Base-by-base conservation (phyloP, 2,329 filamentous ascomycete species). In the Aspergillus tubingensis region DNA sequence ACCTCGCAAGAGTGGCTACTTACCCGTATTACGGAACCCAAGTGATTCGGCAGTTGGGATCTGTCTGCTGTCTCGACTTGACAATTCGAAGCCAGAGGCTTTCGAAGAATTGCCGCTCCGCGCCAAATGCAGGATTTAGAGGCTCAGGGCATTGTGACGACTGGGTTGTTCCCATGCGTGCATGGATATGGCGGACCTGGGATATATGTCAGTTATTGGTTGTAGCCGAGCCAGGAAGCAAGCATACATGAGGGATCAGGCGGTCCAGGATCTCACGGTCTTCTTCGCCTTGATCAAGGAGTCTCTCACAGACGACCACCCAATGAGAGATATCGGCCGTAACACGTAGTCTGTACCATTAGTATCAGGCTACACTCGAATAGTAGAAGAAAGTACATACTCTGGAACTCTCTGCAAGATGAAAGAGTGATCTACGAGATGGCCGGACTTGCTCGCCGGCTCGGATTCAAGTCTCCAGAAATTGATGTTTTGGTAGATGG, bases 91-190 rank as follows among this genome's bases (percentile, higher is more conserved):
- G 54, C 68, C 67, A 70, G 7, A 66, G 48, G 5, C 65, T 68
- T 21, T 77, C 74, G 39, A 77, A 76, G 55, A 73, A 76, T 1
- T 61, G 55, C 36, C 69, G 62, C 53, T 77, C 74, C 1, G 66
- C 54, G 3, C 62, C 59, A 32, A 74, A 77, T 19, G 64, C 58
- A 0, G 69, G 67, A 32, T 75, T 67, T 1, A 68, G 65, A 2
- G 75, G 75, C 3, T 77, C 73, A 0, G 74, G 72, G 23, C 74
- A 76, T 48, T 77, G 75, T 0, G 75, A 76, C 0, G 74, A 69
- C 30, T 77, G 74, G 2, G 74, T 76, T 8, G 74, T 77, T 15
- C 75, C 72, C 17, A 74, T 75, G 25, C 75, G 67, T 1, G 74
- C 65, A 53, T 77, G 74, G 21, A 76, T 74, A 47, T 77, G 74